Conservation (phyloP, 768 basidiomycete species). For the Baorangia bicolor region DNA sequence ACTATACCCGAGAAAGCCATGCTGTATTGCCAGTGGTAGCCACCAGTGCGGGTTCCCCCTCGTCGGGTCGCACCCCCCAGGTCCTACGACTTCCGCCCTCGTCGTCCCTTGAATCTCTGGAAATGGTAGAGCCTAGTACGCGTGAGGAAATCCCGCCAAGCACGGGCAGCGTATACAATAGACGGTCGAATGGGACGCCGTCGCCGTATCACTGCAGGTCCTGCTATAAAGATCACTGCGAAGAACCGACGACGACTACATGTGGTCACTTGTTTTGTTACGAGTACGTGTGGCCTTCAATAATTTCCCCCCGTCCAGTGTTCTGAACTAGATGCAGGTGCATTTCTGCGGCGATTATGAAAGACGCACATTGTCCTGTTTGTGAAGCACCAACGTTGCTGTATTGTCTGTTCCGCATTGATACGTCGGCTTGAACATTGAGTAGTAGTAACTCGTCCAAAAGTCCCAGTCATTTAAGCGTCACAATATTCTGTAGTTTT, state of each 20-base stretch:
- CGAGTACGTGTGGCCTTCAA: constrained; percentile 24
- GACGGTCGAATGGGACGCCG: constrained; percentile 7
- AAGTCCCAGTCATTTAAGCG: background rate
- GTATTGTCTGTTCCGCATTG: constrained; percentile 56
- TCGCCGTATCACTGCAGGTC: constrained; percentile 45
- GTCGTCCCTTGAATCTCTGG: constrained; percentile 26
- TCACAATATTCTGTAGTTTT: background rate
- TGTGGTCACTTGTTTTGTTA: constrained; percentile 68
- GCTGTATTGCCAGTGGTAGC: constrained; percentile 32
- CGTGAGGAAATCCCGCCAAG: background rate
- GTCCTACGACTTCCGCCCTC: constrained; percentile 23
- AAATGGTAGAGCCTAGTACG: background rate
- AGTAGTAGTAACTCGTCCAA: background rate
- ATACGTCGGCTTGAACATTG: constrained; percentile 34
- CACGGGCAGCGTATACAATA: constrained; percentile 1
- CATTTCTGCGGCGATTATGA: constrained; percentile 49
- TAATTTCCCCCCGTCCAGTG: background rate
- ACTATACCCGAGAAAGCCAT: constrained; percentile 31
- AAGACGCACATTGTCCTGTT: constrained; percentile 49
- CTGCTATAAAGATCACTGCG: constrained; percentile 48
- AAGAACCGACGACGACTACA: constrained; percentile 57
- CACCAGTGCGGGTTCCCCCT: constrained; percentile 27
- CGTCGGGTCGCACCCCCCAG: constrained; percentile 17
- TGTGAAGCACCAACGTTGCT: constrained; percentile 51
- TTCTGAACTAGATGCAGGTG: constrained; percentile 39